These are phyloP conservation scores for Henningerozyma blattae DNA, from an alignment of 805 yeast genomes.

Conservation along the genomic window DNA sequence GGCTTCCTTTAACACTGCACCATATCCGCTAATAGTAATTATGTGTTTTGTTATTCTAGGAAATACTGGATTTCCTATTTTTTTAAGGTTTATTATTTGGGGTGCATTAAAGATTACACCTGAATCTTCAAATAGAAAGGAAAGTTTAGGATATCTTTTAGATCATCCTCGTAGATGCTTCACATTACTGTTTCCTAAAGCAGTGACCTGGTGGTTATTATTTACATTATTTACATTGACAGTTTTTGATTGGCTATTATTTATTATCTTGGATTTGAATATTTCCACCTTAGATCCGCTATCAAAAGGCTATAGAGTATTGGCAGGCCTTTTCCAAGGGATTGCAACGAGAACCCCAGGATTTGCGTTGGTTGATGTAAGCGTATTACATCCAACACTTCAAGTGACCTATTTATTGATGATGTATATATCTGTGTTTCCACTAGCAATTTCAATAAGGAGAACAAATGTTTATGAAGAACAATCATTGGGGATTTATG, in stretches of 20 bases:
- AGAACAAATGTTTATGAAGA: conserved; percentile 96
- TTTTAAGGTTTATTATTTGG: conserved; percentile 77
- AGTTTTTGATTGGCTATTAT: conserved; percentile 64
- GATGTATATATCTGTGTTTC: conserved; percentile 96
- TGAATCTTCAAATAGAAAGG: conserved; percentile 48
- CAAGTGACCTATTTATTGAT: conserved; percentile 87
- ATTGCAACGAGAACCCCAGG: conserved; percentile 92
- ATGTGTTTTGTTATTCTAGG: conserved; percentile 74
- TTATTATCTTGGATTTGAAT: conserved; percentile 61
- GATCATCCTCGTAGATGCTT: conserved; percentile 97
- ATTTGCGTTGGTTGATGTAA: conserved; percentile 55
- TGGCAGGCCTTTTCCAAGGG: conserved; percentile 84
- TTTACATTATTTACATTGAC: conserved; percentile 61
- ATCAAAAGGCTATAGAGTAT: conserved; percentile 52
- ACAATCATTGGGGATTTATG: conserved; percentile 81
- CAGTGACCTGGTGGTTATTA: conserved; percentile 91
- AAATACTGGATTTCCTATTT: conserved; percentile 85
- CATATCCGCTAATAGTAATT: conserved; percentile 50
- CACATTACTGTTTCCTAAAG: conserved; percentile 78
- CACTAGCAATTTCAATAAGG: conserved; percentile 89
- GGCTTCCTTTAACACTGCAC: conserved; percentile 47
- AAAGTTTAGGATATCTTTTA: conserved; percentile 69
- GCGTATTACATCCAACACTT: conserved; percentile 72
- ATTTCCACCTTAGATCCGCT: conserved; percentile 35
- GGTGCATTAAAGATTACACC: conserved; percentile 50